These are phyloP conservation scores for Poronia punctata DNA, from an alignment of 495 filamentous ascomycete genomes.

Conservation along the genomic window DNA sequence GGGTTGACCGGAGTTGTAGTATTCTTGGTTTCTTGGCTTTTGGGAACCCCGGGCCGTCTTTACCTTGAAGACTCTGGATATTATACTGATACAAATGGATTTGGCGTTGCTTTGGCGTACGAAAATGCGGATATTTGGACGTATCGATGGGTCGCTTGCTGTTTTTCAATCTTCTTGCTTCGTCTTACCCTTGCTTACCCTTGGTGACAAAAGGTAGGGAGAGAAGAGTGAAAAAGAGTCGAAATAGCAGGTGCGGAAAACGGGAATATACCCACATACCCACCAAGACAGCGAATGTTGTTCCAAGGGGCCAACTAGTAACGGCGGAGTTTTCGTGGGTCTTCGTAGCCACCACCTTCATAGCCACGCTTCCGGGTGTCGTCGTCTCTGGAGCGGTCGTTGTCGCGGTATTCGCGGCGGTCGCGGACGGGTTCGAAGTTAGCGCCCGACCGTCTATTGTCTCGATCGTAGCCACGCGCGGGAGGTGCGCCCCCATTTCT, in stretches of 20 bases:
- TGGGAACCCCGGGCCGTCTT: constrained; percentile 4
- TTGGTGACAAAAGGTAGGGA: constrained; percentile 48
- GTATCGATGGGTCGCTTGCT: background rate
- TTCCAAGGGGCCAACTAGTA: constrained; percentile 46
- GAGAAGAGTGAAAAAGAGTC: constrained; percentile 36
- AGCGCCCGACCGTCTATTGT: constrained; percentile 53
- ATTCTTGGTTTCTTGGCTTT: too few species aligned
- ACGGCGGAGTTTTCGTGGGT: constrained; percentile 70
- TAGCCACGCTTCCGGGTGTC: constrained; percentile 55
- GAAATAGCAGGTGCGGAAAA: constrained; percentile 20
- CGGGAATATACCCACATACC: constrained; percentile 36
- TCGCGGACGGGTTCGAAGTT: constrained; percentile 64
- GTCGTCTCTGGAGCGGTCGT: constrained; percentile 41
- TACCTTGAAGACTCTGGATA: constrained; percentile 9
- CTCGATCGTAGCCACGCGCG: constrained; percentile 49
- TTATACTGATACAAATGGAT: constrained; percentile 12
- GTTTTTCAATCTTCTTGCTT: constrained; percentile 3
- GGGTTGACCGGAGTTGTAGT: too few species aligned
- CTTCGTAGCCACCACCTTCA: constrained; percentile 67
- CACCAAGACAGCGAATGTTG: constrained; percentile 36
- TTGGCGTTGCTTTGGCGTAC: background rate
- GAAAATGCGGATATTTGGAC: too few species aligned
- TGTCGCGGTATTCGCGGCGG: constrained; percentile 37
- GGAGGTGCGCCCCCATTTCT: constrained; percentile 54
- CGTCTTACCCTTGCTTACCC: constrained; percentile 56